Evolutionary conservation across 345 rosid genomes (phyloP).

Genomic region (Brassica juncea): DNA sequence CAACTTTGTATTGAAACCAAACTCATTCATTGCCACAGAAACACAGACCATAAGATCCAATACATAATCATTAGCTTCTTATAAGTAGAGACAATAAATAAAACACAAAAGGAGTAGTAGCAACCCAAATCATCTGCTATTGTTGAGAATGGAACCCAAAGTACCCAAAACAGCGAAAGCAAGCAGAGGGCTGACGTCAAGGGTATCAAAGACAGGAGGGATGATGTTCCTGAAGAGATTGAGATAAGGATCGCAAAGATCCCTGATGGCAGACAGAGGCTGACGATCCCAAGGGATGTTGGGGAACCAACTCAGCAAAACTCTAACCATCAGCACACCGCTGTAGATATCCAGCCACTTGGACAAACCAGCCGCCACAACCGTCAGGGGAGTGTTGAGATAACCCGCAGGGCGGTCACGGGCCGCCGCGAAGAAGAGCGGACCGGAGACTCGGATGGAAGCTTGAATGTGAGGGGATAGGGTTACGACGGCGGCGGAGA

Average conservation of each 20-base stretch:
- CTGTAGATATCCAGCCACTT: constrained; percentile 75
- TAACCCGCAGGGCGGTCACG: constrained; percentile 52
- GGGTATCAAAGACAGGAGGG: constrained; percentile 74
- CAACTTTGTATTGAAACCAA: not conserved
- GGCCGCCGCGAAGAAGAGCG: constrained; percentile 67
- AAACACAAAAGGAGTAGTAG: not conserved
- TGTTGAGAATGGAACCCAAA: constrained; percentile 41
- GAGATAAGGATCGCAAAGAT: constrained; percentile 82
- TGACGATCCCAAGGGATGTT: constrained; percentile 90
- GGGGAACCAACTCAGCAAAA: constrained; percentile 92
- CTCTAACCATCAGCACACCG: constrained; percentile 54
- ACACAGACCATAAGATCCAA: not conserved
- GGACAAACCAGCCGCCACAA: constrained; percentile 79
- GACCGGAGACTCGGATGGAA: constrained; percentile 45
- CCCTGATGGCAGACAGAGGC: constrained; percentile 78
- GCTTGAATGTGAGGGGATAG: constrained; percentile 36
- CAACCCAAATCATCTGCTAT: constrained; percentile 37
- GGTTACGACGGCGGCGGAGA: constrained; percentile 34
- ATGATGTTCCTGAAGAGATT: constrained; percentile 82
- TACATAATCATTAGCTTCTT: not conserved
- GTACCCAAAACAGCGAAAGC: constrained; percentile 83
- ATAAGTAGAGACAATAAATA: constrained; percentile 8
- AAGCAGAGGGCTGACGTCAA: constrained; percentile 82
- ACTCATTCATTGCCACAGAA: not conserved
- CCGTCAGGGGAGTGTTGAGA: constrained; percentile 75